These are phyloP conservation scores for Theobroma cacao DNA, from an alignment of 345 rosid genomes.

Conservation along the genomic window DNA sequence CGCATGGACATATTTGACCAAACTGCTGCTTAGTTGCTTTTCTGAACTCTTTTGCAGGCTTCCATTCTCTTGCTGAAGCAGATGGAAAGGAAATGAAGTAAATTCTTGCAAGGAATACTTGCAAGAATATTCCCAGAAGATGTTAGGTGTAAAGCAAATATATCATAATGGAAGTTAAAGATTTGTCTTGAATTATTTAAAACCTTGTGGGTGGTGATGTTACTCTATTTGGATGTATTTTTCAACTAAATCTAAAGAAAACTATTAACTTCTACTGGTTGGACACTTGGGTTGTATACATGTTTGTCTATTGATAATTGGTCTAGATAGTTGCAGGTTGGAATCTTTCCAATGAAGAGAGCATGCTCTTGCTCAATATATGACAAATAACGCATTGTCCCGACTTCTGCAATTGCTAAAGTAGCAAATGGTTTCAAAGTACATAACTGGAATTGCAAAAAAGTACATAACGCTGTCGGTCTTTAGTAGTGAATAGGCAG, in stretches of 20 bases:
- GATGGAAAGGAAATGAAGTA: neutral
- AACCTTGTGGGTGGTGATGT: neutral
- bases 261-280: neutral
- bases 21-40: neutral
- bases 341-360: too few species aligned
- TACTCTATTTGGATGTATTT: neutral
- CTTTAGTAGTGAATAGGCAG: too few species aligned
- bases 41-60: neutral
- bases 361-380: too few species aligned
- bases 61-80: neutral
- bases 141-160: neutral
- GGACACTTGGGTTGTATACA: too few species aligned
- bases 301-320: too few species aligned
- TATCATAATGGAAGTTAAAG: neutral
- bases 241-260: neutral
- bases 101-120: neutral
- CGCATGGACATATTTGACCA: neutral
- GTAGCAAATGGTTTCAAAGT: too few species aligned
- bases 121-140: neutral
- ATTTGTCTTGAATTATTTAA: neutral
- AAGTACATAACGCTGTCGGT: too few species aligned
- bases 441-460: too few species aligned
- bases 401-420: too few species aligned
- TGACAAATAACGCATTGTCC: too few species aligned
- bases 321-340: too few species aligned